Base-by-base conservation (phyloP, 2,329 filamentous ascomycete genomes). In the Davidsoniella australis region DNA sequence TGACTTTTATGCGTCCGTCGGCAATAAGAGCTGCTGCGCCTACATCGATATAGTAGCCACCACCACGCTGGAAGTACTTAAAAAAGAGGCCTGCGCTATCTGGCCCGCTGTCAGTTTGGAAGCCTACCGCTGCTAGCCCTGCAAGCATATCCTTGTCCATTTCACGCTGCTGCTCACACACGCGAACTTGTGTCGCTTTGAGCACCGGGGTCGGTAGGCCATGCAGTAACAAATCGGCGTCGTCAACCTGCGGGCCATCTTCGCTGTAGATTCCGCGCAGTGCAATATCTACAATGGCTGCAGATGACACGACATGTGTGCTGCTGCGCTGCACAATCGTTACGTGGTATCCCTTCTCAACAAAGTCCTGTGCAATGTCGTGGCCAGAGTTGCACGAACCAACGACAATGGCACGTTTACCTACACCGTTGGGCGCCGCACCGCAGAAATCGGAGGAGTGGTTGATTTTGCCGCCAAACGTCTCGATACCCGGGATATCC, bases 1-100 rank as follows among this genome's bases (percentile, higher is more conserved):
- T 75, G 23, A 83, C 64, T 55, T 75, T 75, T 59, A 84, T 75
- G 57, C 75, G 76, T 0, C 78, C 77, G 10, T 80, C 73, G 2
- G 67, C 66, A 51, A 84, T 80, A 20, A 82, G 66, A 56, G 73
- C 62, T 0, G 72, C 74, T 0, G 71, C 74, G 0, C 80, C 80
- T 1, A 82, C 77, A 53, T 84, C 76, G 54, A 83, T 79, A 61
- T 83, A 83, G 58, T 82, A 83, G 0, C 80, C 79, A 0, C 80
- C 80, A 1, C 78, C 78, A 2, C 75, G 70, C 55, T 78, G 75
- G 54, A 79, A 68, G 57, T 81, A 82, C 59, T 81, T 80, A 47
- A 72, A 61, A 50, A 75, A 68, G 3, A 82, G 64, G 0, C 79
- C 78, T 0, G 69, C 64, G 1, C 66, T 70, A 48, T 78, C 69